A percentile compares a stretch with the other conserved stretches of the same genome.
These are phyloP conservation scores for Pseudonitzschia pungens DNA, from an alignment of 108 stramenopile species.

Conservation along the genomic window DNA sequence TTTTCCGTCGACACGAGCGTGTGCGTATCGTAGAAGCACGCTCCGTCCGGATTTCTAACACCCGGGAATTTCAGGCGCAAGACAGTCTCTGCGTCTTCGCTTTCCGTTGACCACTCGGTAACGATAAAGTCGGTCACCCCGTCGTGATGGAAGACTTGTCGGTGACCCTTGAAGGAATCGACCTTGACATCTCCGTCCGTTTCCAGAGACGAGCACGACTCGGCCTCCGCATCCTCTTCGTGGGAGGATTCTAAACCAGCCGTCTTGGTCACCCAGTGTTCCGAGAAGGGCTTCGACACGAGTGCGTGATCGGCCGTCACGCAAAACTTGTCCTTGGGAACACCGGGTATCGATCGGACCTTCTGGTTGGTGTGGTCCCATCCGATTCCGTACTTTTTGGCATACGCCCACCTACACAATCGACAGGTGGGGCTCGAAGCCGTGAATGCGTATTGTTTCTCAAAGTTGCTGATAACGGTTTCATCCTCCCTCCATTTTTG, in stretches of 20 bases:
- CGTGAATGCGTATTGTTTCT: slow-evolving; percentile 26
- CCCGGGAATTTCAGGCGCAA: slow-evolving; percentile 31
- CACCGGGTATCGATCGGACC: slow-evolving; percentile 31
- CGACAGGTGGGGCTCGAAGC: slow-evolving; percentile 42
- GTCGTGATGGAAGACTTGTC: slow-evolving; percentile 41
- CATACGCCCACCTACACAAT: slow-evolving; percentile 73
- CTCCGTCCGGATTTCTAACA: slow-evolving; percentile 44
- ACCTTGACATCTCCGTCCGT: slow-evolving; percentile 10
- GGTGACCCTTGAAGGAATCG: slow-evolving; percentile 24
- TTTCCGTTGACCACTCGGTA: slow-evolving; percentile 1
- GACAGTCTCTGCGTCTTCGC: slow-evolving; percentile 14
- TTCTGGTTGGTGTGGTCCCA: slow-evolving; percentile 59
- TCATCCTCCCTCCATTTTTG: slow-evolving; percentile 64
- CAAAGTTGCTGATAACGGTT: slow-evolving; percentile 25
- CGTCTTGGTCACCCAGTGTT: slow-evolving; percentile 38
- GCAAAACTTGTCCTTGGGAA: slow-evolving; percentile 47
- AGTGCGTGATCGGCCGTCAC: slow-evolving; percentile 20
- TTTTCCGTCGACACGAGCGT: slow-evolving; percentile 20
- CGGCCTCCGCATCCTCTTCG: slow-evolving; percentile 15
- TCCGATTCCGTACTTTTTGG: slow-evolving; percentile 63
- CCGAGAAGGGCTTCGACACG: slow-evolving; percentile 43
- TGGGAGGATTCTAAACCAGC: slow-evolving; percentile 17
- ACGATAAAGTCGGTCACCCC: slow-evolving; percentile 47
- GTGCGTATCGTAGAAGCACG: slow-evolving; percentile 44
- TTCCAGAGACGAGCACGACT: slow-evolving; percentile 10